Evolutionary conservation across 2,329 filamentous ascomycete species (phyloP), one percentile per base, ranked within the genome.

Genomic region (Graphilbum ipis-grandicollis): DNA sequence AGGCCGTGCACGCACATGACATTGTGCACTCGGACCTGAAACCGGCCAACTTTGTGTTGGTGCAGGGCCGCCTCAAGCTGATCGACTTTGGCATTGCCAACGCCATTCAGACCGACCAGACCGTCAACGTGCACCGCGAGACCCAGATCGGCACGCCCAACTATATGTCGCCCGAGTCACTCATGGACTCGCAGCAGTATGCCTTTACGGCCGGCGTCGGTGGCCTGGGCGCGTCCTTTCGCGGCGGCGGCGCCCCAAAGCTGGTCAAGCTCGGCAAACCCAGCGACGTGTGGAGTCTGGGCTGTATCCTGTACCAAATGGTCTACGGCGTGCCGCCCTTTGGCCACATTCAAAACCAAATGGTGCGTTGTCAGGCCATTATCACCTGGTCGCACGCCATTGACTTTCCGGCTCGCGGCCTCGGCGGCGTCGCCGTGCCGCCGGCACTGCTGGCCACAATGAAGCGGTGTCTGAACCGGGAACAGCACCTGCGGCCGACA

Each of bases 11-110:
- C 52, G 71, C 79, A 12, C 68, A 79, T 53, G 85, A 94, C 51
- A 86, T 98, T 44, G 90, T 98, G 3, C 90, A 98, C 58, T 93
- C 85, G 0, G 90, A 98, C 52, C 66, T 98, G 28, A 98, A 98
- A 56, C 90, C 90, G 0, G 86, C 86, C 48, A 98, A 98, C 54
- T 98, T 98, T 54, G 79, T 98, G 19, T 68, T 96, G 17, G 85
- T 93, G 15, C 75, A 85, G 51, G 90, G 90, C 19, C 73, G 79
- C 19, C 65, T 98, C 28, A 98, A 98, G 56, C 71, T 98, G 39
- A 98, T 98, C 50, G 90, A 98, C 58, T 98, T 98, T 54, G 90
- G 90, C 48, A 98, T 98, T 51, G 90, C 90, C 40, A 93, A 94
- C 51, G 86, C 90, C 35, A 98, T 98, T 48, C 81, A 93, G 57